Conservation (phyloP, 345 rosid species). For the Pistacia integerrima region DNA sequence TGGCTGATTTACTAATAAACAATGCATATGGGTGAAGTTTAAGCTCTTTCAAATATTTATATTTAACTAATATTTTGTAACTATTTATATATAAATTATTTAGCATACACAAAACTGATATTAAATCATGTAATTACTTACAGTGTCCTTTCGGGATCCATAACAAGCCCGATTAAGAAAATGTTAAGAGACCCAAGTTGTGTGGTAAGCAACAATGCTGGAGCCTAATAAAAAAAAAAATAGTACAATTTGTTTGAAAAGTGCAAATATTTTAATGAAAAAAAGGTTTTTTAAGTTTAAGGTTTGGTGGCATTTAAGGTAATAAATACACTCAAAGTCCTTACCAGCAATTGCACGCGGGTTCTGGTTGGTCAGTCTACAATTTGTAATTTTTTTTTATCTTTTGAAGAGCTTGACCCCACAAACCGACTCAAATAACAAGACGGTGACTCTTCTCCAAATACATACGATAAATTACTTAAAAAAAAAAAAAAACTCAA, state of each 20-base stretch:
- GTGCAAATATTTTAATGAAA: slow-evolving; percentile 27
- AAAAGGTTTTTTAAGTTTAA: slow-evolving; percentile 18
- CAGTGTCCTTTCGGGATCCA: not conserved
- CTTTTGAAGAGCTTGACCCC: slow-evolving; percentile 30
- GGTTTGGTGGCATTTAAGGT: slow-evolving; percentile 32
- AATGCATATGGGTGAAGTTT: too few species aligned
- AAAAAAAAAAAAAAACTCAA: not conserved
- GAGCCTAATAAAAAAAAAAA: slow-evolving; percentile 8
- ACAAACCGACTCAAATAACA: slow-evolving; percentile 40
- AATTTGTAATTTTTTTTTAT: slow-evolving; percentile 6
- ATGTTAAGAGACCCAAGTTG: not conserved
- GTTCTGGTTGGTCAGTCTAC: slow-evolving; percentile 58
- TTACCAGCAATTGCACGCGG: slow-evolving; percentile 50
- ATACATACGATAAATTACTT: slow-evolving; percentile 5
- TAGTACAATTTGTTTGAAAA: slow-evolving; percentile 15
- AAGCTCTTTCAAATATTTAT: too few species aligned
- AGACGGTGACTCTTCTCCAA: slow-evolving; percentile 55
- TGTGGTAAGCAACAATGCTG: not conserved
- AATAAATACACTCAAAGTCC: slow-evolving; percentile 24
- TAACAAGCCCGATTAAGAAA: not conserved
- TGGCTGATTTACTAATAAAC: too few species aligned
- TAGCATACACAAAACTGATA: too few species aligned
- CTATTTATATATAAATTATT: too few species aligned
- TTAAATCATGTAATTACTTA: too few species aligned
- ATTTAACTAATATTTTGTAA: too few species aligned